Conservation (phyloP, 768 basidiomycete genomes). For the Naganishia vaughanmartiniae region DNA sequence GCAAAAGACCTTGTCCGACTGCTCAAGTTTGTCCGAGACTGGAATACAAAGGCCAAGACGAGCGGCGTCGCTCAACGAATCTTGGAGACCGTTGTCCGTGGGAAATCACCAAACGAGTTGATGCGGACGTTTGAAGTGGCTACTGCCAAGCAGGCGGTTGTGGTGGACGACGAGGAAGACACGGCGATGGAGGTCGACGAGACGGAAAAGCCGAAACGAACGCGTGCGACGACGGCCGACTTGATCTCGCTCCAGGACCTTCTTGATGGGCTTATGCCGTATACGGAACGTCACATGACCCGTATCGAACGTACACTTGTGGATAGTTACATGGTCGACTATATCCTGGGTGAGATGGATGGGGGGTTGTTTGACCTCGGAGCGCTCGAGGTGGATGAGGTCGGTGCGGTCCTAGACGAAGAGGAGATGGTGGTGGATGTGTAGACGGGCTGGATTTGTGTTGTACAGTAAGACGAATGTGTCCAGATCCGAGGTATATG, state of each 20-base stretch:
- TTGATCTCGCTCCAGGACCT: slow-evolving; percentile 58
- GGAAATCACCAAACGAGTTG: slow-evolving; percentile 72
- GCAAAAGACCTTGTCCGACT: slow-evolving; percentile 75
- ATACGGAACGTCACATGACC: slow-evolving; percentile 86
- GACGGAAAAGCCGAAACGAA: slow-evolving; percentile 20
- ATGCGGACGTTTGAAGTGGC: slow-evolving; percentile 61
- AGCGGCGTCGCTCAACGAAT: slow-evolving; percentile 79
- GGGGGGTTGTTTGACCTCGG: slow-evolving; percentile 46
- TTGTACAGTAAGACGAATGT: neutral
- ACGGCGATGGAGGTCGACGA: slow-evolving; percentile 3
- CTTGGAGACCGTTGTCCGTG: slow-evolving; percentile 74
- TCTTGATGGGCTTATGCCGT: slow-evolving; percentile 82
- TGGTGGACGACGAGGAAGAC: slow-evolving; percentile 33
- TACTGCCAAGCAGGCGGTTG: slow-evolving; percentile 18
- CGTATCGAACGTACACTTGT: slow-evolving; percentile 82
- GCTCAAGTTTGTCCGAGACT: slow-evolving; percentile 76
- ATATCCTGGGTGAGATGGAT: slow-evolving; percentile 54
- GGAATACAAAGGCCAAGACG: slow-evolving; percentile 94
- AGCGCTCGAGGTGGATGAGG: slow-evolving; percentile 23
- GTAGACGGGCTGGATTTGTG: neutral
- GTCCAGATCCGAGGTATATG: neutral
- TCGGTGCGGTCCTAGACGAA: neutral
- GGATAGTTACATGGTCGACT: slow-evolving; percentile 94
- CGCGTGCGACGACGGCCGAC: slow-evolving; percentile 10
- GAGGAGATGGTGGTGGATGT: slow-evolving; percentile 18